These are phyloP conservation scores for Backusella liffmaniae DNA, from an alignment of 192 early-diverging fungal species.

Conservation along the genomic window DNA sequence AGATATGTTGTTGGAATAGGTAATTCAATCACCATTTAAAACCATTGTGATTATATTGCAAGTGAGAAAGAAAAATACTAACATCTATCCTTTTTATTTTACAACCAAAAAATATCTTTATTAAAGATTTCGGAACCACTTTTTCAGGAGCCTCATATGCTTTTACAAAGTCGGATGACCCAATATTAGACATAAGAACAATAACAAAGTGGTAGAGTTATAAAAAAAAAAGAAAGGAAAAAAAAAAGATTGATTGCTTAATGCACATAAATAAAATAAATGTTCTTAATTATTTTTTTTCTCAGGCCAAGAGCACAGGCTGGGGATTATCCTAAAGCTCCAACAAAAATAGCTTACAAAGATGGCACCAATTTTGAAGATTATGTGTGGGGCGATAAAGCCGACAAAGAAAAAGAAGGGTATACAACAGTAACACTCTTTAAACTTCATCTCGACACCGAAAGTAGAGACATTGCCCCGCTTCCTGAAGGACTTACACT, in stretches of 20 bases:
- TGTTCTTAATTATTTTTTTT: not conserved
- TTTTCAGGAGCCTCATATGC: conserved; percentile 47
- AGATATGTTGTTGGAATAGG: conserved; percentile 36
- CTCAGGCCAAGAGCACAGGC: not conserved
- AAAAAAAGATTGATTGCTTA: not conserved
- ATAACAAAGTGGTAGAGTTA: conserved; percentile 38
- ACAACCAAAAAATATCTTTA: not conserved
- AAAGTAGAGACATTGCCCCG: conserved; percentile 34
- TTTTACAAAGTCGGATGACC: conserved; percentile 29
- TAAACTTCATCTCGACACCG: conserved; percentile 49
- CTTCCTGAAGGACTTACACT: conserved; percentile 47
- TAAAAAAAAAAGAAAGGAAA: no score
- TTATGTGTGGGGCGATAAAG: conserved; percentile 42
- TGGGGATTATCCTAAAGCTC: conserved; percentile 25
- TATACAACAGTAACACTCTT: conserved; percentile 40
- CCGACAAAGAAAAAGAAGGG: conserved; percentile 37
- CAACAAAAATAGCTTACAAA: conserved; percentile 39
- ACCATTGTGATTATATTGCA: not conserved
- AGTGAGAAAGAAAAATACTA: not conserved
- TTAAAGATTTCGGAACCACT: conserved; percentile 36
- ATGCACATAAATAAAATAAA: not conserved
- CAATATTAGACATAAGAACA: conserved; percentile 36
- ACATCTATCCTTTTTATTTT: not conserved
- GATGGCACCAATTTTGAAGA: conserved; percentile 33
- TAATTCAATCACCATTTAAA: not conserved